Base-by-base conservation (phyloP, 306 rosid species). In the Ziziphus jujuba region DNA sequence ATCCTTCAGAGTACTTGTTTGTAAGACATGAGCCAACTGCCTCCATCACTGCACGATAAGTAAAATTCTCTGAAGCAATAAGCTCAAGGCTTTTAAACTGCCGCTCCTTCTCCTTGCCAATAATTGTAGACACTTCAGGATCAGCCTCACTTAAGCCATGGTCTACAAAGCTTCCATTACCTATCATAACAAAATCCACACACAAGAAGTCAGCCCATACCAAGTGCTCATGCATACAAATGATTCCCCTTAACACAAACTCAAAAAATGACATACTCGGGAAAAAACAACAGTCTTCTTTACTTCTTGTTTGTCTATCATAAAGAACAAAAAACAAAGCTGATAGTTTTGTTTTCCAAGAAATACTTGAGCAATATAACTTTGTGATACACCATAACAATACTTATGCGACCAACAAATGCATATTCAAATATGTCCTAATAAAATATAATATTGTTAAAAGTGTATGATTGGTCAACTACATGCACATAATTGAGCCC, bases 1-100 rank as follows among this genome's bases (percentile, higher is more conserved):
- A 79, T 50, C 98, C 98, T 76, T 93, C 98, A 0, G 98, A 93
- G 74, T 93, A 93, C 64, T 93, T 93, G 80, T 90, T 93, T 34
- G 98, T 93, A 55, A 93, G 91, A 76, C 97, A 90, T 34, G 98
- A 93, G 40, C 98, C 98, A 44, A 93, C 96, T 54, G 98, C 92
- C 85, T 93, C 97, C 98, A 93, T 93, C 61, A 93, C 98, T 43
- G 98, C 98, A 56, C 91, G 84, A 23, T 92, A 90, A 7, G 97
- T 90, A 69, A 83, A 93, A 79, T 93, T 93, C 79, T 93, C 98
- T 0, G 98, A 93, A 67, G 98, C 97, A 86, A 93, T 93, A 72
- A 93, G 98, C 81, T 93, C 98, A 38, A 93, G 91, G 74, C 97
- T 93, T 71, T 67, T 93, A 72, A 84, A 88, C 67, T 93, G 98